Conservation (phyloP, 2,329 filamentous ascomycete genomes). For the Trichoderma citrinoviride region DNA sequence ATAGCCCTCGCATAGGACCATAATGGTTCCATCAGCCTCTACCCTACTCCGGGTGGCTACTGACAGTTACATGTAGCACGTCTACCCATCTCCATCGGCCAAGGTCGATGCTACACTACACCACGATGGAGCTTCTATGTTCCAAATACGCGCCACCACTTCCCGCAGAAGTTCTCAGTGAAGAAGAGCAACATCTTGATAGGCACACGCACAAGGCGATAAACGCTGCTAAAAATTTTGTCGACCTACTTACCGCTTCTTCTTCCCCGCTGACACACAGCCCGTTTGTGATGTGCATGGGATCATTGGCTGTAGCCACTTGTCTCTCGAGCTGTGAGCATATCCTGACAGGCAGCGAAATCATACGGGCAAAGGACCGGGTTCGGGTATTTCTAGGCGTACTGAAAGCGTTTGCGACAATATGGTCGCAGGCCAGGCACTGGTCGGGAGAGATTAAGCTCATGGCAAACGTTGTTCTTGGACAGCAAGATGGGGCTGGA, state of each 20-base stretch:
- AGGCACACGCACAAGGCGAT: slow-evolving; percentile 24
- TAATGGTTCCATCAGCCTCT: not conserved
- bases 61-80: slow-evolving; percentile 7
- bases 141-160: slow-evolving; percentile 26
- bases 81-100: slow-evolving; percentile 25
- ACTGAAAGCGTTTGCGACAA: slow-evolving; percentile 20
- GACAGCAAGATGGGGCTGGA: not conserved
- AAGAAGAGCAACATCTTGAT: slow-evolving; percentile 22
- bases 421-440: slow-evolving; percentile 24
- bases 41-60: not conserved
- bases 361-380: slow-evolving; percentile 18
- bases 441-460: slow-evolving; percentile 23
- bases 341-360: slow-evolving; percentile 11
- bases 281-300: slow-evolving; percentile 27
- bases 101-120: slow-evolving; percentile 24
- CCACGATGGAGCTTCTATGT: slow-evolving; percentile 26
- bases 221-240: slow-evolving; percentile 17
- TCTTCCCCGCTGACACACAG: slow-evolving; percentile 22
- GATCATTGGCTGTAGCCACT: slow-evolving; percentile 24
- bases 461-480: slow-evolving; percentile 23
- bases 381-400: slow-evolving; percentile 26
- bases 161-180: slow-evolving; percentile 19
- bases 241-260: slow-evolving; percentile 24
- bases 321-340: slow-evolving; percentile 25
- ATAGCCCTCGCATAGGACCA: not conserved